Conservation (phyloP, 768 basidiomycete genomes). For the Dacryopinax spathularia region DNA sequence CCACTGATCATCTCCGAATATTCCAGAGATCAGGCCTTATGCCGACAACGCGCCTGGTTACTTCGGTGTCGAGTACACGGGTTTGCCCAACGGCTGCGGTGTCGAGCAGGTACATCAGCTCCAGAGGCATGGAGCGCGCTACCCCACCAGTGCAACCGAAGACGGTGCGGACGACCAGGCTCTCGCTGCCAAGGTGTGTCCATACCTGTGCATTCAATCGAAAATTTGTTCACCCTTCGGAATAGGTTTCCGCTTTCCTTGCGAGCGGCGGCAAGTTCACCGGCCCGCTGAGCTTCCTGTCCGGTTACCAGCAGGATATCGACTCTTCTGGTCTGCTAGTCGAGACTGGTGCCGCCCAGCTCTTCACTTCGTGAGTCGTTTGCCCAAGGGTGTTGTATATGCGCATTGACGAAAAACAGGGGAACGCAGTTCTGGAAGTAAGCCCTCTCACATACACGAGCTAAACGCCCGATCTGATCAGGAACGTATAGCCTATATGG, state of each 20-base stretch:
- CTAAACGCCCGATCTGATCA: background rate
- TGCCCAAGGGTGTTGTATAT: background rate
- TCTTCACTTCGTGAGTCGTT: background rate
- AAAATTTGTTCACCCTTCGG: background rate
- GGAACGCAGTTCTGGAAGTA: constrained; percentile 1
- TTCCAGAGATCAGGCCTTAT: constrained; percentile 4
- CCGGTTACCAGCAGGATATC: background rate
- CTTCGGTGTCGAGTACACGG: background rate
- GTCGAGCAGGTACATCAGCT: constrained; percentile 3
- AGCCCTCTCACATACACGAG: background rate
- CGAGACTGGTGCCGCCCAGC: background rate
- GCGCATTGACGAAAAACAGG: background rate
- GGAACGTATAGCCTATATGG: background rate
- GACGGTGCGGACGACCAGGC: background rate
- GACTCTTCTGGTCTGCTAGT: background rate
- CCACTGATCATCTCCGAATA: background rate
- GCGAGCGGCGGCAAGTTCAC: background rate
- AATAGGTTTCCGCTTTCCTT: background rate
- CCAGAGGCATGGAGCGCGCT: background rate
- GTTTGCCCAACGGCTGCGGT: constrained; percentile 4
- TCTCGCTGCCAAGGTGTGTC: background rate
- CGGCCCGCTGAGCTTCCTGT: background rate
- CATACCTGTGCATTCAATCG: background rate
- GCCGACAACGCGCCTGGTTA: background rate
- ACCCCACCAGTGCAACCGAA: background rate